Conservation (phyloP, 805 yeast genomes). For the Metschnikowia baotianmanensis region DNA sequence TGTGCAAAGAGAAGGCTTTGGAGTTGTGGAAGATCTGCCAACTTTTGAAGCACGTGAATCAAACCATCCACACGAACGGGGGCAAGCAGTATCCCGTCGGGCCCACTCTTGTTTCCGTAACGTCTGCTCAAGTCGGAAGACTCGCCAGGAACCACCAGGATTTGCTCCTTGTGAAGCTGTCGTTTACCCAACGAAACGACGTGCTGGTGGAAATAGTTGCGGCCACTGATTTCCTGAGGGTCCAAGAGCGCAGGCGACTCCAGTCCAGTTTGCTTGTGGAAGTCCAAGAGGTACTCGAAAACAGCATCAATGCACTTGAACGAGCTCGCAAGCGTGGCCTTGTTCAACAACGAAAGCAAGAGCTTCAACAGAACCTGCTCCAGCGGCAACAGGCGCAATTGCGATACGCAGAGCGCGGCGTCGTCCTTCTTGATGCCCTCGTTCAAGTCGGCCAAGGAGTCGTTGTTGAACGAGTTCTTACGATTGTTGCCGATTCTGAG, state of each 20-base stretch:
- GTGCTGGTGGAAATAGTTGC: slow-evolving; percentile 84
- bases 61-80: slow-evolving; percentile 51
- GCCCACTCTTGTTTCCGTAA: slow-evolving; percentile 29
- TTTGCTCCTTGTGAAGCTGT: slow-evolving; percentile 33
- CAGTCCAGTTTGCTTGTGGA: slow-evolving; percentile 1
- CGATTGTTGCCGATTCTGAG: slow-evolving; percentile 24
- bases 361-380: slow-evolving; percentile 52
- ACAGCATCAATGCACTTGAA: slow-evolving; percentile 56
- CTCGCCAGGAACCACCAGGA: slow-evolving; percentile 45
- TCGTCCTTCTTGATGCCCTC: slow-evolving; percentile 40
- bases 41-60: slow-evolving; percentile 51
- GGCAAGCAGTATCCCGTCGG: slow-evolving; percentile 60
- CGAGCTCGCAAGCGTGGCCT: slow-evolving; percentile 57
- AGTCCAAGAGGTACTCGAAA: slow-evolving; percentile 40
- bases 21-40: slow-evolving; percentile 26
- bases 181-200: slow-evolving; percentile 76
- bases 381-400: slow-evolving; percentile 36
- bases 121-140: slow-evolving; percentile 26
- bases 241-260: slow-evolving; percentile 23
- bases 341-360: slow-evolving; percentile 60
- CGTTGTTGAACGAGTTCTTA: slow-evolving; percentile 27
- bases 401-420: slow-evolving; percentile 40
- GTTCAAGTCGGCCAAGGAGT: slow-evolving; percentile 22
- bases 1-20: slow-evolving; percentile 48
- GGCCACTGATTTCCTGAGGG: slow-evolving; percentile 69